Conservation (phyloP, 1,139 yeast genomes). For the Sugiyamaella sp. region DNA sequence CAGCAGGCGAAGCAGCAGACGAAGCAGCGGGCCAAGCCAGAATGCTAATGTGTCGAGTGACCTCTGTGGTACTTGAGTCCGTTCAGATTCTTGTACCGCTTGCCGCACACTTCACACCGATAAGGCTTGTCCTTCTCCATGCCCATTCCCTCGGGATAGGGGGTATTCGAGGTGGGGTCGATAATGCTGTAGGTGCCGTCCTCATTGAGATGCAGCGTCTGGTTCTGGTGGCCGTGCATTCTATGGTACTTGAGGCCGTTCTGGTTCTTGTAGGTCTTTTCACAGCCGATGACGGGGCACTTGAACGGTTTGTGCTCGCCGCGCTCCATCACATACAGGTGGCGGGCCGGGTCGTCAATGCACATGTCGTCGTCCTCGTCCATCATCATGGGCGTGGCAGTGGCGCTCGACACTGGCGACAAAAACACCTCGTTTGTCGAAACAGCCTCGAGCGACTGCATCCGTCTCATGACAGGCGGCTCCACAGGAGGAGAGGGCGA, state of each 20-base stretch:
- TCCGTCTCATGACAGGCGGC: constrained; percentile 47
- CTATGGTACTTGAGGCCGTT: constrained; percentile 96
- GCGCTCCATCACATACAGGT: constrained; percentile 86
- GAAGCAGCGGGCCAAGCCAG: no score
- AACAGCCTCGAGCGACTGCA: constrained; percentile 60
- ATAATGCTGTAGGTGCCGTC: constrained; percentile 93
- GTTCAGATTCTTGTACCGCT: constrained; percentile 91
- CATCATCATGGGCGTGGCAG: constrained; percentile 34
- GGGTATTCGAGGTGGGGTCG: constrained; percentile 90
- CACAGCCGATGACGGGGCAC: constrained; percentile 98
- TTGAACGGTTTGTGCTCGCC: constrained; percentile 94
- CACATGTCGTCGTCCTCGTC: constrained; percentile 51
- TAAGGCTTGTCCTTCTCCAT: constrained; percentile 98
- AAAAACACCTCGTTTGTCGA: constrained; percentile 89
- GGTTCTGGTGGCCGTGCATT: constrained; percentile 96
- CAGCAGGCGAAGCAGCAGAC: background rate
- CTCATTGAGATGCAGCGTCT: constrained; percentile 83
- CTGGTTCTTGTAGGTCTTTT: constrained; percentile 94
- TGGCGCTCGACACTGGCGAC: constrained; percentile 40
- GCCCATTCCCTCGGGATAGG: constrained; percentile 86
- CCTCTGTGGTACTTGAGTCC: constrained; percentile 98
- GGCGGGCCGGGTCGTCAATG: constrained; percentile 84
- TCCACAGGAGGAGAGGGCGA: constrained; percentile 62
- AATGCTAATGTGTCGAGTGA: constrained; percentile 94
- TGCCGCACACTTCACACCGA: constrained; percentile 97